phyloP scores from a whole-genome alignment of 768 basidiomycete species.

The Tubosaeta brunneosetosa region DNA sequence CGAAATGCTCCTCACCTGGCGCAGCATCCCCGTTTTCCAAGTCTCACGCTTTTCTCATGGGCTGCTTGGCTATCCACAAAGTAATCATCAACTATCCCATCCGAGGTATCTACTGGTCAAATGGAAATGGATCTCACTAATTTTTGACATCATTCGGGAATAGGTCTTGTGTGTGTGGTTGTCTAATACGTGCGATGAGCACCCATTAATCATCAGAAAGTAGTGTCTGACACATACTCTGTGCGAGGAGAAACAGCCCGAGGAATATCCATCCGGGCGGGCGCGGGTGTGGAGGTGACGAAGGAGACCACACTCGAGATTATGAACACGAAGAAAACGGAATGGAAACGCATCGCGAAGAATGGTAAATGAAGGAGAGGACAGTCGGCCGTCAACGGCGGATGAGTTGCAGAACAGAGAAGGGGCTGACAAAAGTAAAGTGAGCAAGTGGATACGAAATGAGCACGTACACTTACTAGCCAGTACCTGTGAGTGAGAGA shows the following conservation, averaged over 20 bases:
- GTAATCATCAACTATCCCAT: not conserved
- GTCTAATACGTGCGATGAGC: not conserved
- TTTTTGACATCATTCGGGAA: too few species aligned
- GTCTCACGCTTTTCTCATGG: not conserved
- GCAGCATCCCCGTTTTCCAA: too few species aligned
- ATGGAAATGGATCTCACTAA: too few species aligned
- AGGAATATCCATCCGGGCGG: not conserved
- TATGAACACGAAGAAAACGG: not conserved
- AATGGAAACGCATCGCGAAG: not conserved
- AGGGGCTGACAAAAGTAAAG: not conserved
- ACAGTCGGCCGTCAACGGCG: not conserved
- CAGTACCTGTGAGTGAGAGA: not conserved
- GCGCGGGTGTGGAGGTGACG: not conserved
- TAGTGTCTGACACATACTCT: too few species aligned
- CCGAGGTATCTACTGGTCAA: not conserved
- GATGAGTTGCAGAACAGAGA: not conserved
- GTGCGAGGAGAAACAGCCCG: too few species aligned
- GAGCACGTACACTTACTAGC: not conserved
- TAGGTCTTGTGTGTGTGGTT: too few species aligned
- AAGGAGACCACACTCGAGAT: not conserved
- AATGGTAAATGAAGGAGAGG: not conserved
- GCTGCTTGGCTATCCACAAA: not conserved
- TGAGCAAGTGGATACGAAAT: not conserved
- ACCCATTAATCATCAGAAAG: not conserved
- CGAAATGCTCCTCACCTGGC: too few species aligned